A percentile compares a stretch with the other conserved stretches of the same genome.
These are phyloP conservation scores for Ophiostoma ulmi DNA, from an alignment of 2,329 filamentous ascomycete genomes.

Conservation along the genomic window DNA sequence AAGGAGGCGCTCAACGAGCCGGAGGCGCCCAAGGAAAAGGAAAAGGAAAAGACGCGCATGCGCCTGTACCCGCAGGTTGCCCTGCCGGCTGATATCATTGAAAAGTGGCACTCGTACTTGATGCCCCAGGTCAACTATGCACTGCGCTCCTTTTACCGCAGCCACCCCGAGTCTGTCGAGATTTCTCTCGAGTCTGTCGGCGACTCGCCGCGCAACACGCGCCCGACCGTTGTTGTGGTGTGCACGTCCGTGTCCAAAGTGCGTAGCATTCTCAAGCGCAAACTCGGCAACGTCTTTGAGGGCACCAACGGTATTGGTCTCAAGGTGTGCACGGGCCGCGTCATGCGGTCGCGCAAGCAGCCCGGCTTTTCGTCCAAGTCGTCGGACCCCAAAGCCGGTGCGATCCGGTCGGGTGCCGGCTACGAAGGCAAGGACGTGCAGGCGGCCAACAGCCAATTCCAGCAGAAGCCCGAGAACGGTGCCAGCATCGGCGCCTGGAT, in stretches of 20 bases:
- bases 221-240: conserved; percentile 69
- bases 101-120: conserved; percentile 65
- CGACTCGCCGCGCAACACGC: conserved; percentile 58
- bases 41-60: conserved; percentile 38
- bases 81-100: conserved; percentile 56
- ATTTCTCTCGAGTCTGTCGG: conserved; percentile 73
- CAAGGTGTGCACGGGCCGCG: conserved; percentile 32
- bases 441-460: conserved; percentile 68
- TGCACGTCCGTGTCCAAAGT: conserved; percentile 72
- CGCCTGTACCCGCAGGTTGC: conserved; percentile 57
- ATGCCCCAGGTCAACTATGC: conserved; percentile 70
- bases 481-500: conserved; percentile 91
- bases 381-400: background rate
- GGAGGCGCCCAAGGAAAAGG: background rate
- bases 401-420: conserved; percentile 11
- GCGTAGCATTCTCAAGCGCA: conserved; percentile 63
- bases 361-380: background rate
- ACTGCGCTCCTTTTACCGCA: conserved; percentile 64
- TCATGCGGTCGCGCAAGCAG: conserved; percentile 27
- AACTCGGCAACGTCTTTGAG: conserved; percentile 62
- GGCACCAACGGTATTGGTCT: conserved; percentile 41
- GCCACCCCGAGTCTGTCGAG: conserved; percentile 70
- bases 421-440: conserved; percentile 34
- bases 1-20: background rate
- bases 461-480: conserved; percentile 72